These are phyloP conservation scores for Urochloa ruziziensis DNA, from an alignment of 176 grass and related monocot species.

Conservation along the genomic window DNA sequence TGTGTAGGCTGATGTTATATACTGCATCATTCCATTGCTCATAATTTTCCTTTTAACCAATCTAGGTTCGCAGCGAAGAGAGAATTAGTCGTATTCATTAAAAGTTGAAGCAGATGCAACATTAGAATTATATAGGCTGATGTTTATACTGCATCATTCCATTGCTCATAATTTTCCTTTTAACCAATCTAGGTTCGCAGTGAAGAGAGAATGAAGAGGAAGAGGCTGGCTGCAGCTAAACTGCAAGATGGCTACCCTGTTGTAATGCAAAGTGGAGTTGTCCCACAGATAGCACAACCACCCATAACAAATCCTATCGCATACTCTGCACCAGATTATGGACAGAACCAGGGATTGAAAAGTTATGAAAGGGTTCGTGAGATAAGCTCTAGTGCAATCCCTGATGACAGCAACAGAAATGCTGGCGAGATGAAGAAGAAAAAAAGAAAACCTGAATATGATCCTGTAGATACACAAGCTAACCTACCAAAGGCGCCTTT, in stretches of 20 bases:
- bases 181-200: slow-evolving; percentile 58
- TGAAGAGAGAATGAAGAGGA: slow-evolving; percentile 85
- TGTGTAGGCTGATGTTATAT: background rate
- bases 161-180: background rate
- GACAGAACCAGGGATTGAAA: slow-evolving; percentile 47
- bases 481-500: slow-evolving; percentile 39
- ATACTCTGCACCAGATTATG: slow-evolving; percentile 45
- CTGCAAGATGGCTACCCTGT: slow-evolving; percentile 38
- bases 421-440: slow-evolving; percentile 60
- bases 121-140: background rate
- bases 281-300: slow-evolving; percentile 25
- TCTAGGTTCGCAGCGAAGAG: slow-evolving; percentile 71
- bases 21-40: background rate
- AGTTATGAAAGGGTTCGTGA: slow-evolving; percentile 42
- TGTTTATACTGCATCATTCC: background rate
- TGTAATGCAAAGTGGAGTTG: slow-evolving; percentile 42
- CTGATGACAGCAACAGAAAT: slow-evolving; percentile 38
- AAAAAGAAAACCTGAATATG: slow-evolving; percentile 57
- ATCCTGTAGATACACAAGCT: slow-evolving; percentile 46
- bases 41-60: slow-evolving; percentile 18
- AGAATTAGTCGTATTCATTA: too few species aligned
- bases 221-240: slow-evolving; percentile 55
- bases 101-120: slow-evolving; percentile 2
- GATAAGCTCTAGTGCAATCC: slow-evolving; percentile 8
- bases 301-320: slow-evolving; percentile 25